Evolutionary conservation across 108 stramenopile species (phyloP), one percentile per base, ranked within the genome.

Genomic region (Schizochytrium sp.): DNA sequence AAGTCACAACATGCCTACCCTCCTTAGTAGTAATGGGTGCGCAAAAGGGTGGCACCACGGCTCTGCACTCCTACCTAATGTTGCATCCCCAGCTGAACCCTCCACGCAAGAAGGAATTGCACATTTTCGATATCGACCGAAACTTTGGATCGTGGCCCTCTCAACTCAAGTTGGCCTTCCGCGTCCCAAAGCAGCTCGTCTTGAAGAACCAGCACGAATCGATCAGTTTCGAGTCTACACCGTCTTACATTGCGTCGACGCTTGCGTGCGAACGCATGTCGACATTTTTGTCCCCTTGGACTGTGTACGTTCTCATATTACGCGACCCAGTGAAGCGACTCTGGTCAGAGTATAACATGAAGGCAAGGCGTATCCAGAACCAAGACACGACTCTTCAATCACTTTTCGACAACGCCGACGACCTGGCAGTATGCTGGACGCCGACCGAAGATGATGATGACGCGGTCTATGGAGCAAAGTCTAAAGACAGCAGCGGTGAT

Each of bases 21-120:
- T 18, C 14, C n/a, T 23, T 83, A 1, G 51, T 83, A 8, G 51
- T 83, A 1, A 83, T 83, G 76, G 76, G 76, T 23, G 76, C 76
- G 51, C 76, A 83, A 83, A 83, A 83, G 51, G 76, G 76, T 16
- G 76, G 76, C 12, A 83, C 76, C 76, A 83, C 76, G 23, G 76
- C 76, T 12, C 4, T 83, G 12, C 76, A 83, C 76, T 83, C 76
- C 19, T 83, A 83, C 4, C 4, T 83, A 16, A 83, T 83, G 76
- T 45, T 83, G 76, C 76, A 83, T 34, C 76, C 76, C 10, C 48
- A 83, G 16, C 6, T 83, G n/a, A 12, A 8, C 19, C 18, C 76
- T 12, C 51, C 76, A 23, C 45, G 51, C 19, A 83, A 83, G 76
- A 83, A 83, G 51, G 76, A 83, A 5, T 23, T 83, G 14, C 76